Evolutionary conservation across 78 protist species (phyloP).

Genomic region (Salpingoeca rosetta): DNA sequence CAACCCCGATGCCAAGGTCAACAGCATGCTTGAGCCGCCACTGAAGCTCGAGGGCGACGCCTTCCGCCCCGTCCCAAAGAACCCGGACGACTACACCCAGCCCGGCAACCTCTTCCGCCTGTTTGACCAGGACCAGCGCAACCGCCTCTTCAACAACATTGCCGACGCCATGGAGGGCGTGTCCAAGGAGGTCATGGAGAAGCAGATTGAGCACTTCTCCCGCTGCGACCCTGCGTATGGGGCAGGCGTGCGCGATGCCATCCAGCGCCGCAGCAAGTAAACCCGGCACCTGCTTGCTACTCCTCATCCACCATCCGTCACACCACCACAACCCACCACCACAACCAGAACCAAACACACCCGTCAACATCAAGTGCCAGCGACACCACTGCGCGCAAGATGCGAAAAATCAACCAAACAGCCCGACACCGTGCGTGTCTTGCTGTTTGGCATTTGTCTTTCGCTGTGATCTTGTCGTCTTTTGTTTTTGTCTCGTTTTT

Average conservation of each 20-base stretch:
- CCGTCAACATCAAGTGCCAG: background rate
- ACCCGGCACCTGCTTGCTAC: background rate
- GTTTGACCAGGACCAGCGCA: constrained; percentile 38
- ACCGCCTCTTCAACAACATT: constrained; percentile 32
- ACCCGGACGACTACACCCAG: constrained; percentile 40
- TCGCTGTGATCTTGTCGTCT: background rate
- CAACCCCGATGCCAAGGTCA: constrained; percentile 53
- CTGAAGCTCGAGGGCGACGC: background rate
- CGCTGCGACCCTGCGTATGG: constrained; percentile 45
- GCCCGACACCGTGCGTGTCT: background rate
- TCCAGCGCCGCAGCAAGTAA: background rate
- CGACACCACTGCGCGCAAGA: background rate
- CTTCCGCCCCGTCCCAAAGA: background rate
- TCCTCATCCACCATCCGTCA: background rate
- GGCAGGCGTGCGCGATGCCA: constrained; percentile 28
- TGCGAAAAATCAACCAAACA: background rate
- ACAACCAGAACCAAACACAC: background rate
- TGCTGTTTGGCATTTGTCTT: background rate
- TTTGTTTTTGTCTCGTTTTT: background rate
- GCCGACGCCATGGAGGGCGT: constrained; percentile 42
- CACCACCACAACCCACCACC: background rate
- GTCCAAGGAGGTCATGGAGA: constrained; percentile 26
- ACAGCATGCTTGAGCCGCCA: background rate
- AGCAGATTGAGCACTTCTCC: constrained; percentile 37
- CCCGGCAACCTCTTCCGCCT: constrained; percentile 48